phyloP scores from a whole-genome alignment of 2,329 filamentous ascomycete species.

The Ceratocystis cubensis region DNA sequence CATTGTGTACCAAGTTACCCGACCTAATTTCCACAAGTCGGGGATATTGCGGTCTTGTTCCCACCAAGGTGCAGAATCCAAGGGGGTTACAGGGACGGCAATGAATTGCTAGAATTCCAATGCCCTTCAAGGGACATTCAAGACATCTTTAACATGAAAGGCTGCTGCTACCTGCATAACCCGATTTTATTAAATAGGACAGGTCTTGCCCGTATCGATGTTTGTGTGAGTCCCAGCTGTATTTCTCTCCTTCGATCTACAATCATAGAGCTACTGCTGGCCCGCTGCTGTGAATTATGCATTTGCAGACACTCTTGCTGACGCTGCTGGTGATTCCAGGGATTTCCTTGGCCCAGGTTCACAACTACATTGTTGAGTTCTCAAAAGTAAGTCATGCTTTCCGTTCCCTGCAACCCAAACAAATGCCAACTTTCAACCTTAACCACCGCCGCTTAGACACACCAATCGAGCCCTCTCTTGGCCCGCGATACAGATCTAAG shows the following conservation, averaged over 20 bases:
- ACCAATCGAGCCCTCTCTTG: not conserved
- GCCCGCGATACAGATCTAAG: not conserved
- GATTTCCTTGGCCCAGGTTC: not conserved
- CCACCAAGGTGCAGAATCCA: not conserved
- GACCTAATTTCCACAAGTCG: conserved; percentile 8
- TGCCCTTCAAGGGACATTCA: not conserved
- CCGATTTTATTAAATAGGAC: not conserved
- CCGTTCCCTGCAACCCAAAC: not conserved
- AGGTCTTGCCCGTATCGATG: not conserved
- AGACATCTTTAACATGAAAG: not conserved
- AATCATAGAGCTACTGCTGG: not conserved
- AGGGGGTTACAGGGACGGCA: not conserved
- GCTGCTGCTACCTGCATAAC: not conserved
- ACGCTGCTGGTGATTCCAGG: not conserved
- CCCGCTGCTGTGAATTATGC: not conserved
- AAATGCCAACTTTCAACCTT: not conserved
- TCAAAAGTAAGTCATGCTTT: not conserved
- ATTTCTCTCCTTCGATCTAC: not conserved
- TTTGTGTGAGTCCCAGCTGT: not conserved
- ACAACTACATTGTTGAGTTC: conserved; percentile 17
- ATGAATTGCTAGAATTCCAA: conserved; percentile 6
- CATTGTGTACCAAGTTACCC: conserved; percentile 9
- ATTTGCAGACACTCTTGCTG: not conserved
- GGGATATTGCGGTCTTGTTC: not conserved
- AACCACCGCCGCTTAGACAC: not conserved